Conservation (phyloP, 1,284 basidiomycete genomes). For the Ceratobasidium sp. region DNA sequence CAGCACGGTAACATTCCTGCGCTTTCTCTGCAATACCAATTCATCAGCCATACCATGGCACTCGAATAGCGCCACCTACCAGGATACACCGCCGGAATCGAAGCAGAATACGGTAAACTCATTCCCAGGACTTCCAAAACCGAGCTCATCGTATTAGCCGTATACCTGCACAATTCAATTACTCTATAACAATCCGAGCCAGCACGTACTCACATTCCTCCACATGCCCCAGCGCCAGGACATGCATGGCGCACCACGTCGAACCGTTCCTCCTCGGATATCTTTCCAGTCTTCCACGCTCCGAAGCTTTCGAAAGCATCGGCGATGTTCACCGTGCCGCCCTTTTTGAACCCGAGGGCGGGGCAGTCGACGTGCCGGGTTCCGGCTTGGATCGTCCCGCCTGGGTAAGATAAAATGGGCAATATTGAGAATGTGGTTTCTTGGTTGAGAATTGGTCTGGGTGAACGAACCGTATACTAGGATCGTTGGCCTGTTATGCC, state of each 20-base stretch:
- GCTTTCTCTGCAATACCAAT: conserved; percentile 70
- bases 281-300: conserved; percentile 80
- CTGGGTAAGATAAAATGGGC: neutral
- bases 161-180: conserved; percentile 50
- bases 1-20: conserved; percentile 88
- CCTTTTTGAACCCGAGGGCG: conserved; percentile 80
- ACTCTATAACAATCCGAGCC: neutral
- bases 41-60: neutral
- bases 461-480: conserved; percentile 81
- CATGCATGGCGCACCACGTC: conserved; percentile 87
- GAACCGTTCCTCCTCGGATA: conserved; percentile 80
- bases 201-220: conserved; percentile 82
- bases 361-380: conserved; percentile 83
- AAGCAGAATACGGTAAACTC: conserved; percentile 90
- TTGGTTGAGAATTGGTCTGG: conserved; percentile 48
- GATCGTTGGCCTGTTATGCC: conserved; percentile 88
- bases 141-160: conserved; percentile 91
- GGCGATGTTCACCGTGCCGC: conserved; percentile 83
- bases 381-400: conserved; percentile 79
- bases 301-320: conserved; percentile 89
- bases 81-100: conserved; percentile 83
- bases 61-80: conserved; percentile 59
- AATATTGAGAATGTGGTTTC: conserved; percentile 24
- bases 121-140: conserved; percentile 92
- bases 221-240: conserved; percentile 81